Evolutionary conservation across 1,284 basidiomycete species (phyloP).

Genomic region (Fistulinella cinereoalba): DNA sequence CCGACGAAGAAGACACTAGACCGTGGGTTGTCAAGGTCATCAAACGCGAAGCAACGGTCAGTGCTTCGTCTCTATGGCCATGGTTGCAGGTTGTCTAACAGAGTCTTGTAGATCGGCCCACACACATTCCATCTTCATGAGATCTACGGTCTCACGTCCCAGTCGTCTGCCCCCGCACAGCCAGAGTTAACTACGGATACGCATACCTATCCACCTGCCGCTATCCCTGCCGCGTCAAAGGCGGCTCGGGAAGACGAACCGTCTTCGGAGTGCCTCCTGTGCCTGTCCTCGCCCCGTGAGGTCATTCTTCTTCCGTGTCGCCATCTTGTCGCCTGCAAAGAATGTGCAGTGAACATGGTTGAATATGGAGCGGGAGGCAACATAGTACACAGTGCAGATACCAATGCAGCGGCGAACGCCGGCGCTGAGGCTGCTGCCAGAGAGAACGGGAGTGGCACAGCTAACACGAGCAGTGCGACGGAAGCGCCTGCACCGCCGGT

Average conservation of each 20-base stretch:
- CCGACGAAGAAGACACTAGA: constrained; percentile 46
- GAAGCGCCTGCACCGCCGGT: constrained; percentile 26
- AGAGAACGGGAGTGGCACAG: constrained; percentile 19
- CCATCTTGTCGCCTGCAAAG: constrained; percentile 88
- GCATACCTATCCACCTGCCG: constrained; percentile 55
- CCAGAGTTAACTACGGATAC: constrained; percentile 37
- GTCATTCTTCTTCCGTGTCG: constrained; percentile 88
- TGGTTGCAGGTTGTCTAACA: constrained; percentile 7
- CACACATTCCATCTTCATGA: constrained; percentile 92
- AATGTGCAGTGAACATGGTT: constrained; percentile 91
- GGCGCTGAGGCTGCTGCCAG: constrained; percentile 8
- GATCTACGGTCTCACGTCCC: constrained; percentile 81
- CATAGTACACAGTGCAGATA: constrained; percentile 61
- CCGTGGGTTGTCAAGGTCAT: constrained; percentile 89
- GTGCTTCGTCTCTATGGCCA: constrained; percentile 16
- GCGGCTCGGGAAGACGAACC: constrained; percentile 62
- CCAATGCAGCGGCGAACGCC: constrained; percentile 14
- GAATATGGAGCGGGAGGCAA: constrained; percentile 90
- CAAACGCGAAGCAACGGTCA: constrained; percentile 78
- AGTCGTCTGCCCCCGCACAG: constrained; percentile 42
- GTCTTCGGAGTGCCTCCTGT: constrained; percentile 85
- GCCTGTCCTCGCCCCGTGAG: constrained; percentile 80
- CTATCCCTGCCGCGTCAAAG: constrained; percentile 26
- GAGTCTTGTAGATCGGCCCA: constrained; percentile 62
- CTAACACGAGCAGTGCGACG: constrained; percentile 17